These are phyloP conservation scores for Daphne laureola DNA, from an alignment of 441 rosid species.

Conservation along the genomic window DNA sequence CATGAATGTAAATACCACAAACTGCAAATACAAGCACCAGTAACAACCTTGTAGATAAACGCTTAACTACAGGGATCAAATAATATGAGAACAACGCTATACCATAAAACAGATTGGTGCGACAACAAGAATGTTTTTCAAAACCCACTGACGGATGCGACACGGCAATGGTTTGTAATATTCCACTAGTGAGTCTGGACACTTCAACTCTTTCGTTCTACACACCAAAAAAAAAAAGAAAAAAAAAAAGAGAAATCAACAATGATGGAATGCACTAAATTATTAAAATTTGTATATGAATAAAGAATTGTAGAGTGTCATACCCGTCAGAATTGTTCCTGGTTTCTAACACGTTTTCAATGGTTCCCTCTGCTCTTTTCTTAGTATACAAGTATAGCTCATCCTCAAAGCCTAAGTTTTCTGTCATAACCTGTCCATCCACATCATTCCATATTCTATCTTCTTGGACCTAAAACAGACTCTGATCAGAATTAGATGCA, in stretches of 20 bases:
- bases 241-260: slow-evolving; percentile 7
- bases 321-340: slow-evolving; percentile 57
- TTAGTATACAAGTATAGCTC: slow-evolving; percentile 30
- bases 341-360: slow-evolving; percentile 35
- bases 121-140: slow-evolving; percentile 32
- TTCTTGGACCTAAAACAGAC: slow-evolving; percentile 44
- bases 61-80: slow-evolving; percentile 28
- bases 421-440: slow-evolving; percentile 27
- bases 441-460: slow-evolving; percentile 55
- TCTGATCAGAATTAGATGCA: slow-evolving; percentile 5
- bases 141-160: slow-evolving; percentile 49
- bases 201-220: slow-evolving; percentile 70
- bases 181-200: slow-evolving; percentile 56
- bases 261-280: slow-evolving; percentile 3
- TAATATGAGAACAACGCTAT: slow-evolving; percentile 25
- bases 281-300: neutral
- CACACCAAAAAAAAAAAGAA: slow-evolving; percentile 5
- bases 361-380: slow-evolving; percentile 41
- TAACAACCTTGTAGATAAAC: slow-evolving; percentile 45
- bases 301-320: slow-evolving; percentile 8
- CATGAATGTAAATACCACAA: slow-evolving; percentile 37
- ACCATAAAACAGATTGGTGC: slow-evolving; percentile 47
- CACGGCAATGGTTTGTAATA: slow-evolving; percentile 60
- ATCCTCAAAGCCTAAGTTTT: slow-evolving; percentile 28
- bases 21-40: slow-evolving; percentile 58